These are phyloP conservation scores for Agaricus blazei DNA, from an alignment of 768 basidiomycete species.

Conservation along the genomic window DNA sequence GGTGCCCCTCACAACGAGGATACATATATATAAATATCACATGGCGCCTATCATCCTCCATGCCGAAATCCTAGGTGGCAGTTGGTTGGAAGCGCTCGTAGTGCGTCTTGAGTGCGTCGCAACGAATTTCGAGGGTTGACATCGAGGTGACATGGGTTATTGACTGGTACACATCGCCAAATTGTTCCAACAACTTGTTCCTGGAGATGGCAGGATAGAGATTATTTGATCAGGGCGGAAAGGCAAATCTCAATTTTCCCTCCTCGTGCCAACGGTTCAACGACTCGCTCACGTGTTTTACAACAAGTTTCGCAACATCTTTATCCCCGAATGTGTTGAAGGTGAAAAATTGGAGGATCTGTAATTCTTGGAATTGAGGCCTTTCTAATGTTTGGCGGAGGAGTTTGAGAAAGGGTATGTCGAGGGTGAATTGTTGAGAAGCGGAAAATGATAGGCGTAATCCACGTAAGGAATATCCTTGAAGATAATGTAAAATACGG, in stretches of 20 bases:
- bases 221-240: neutral
- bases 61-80: neutral
- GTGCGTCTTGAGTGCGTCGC: neutral
- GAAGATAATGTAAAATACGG: conserved; percentile 15
- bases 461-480: conserved; percentile 13
- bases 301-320: conserved; percentile 13
- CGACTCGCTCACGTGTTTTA: conserved; percentile 7
- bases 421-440: conserved; percentile 26
- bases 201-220: no score
- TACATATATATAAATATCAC: no score
- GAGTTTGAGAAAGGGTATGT: conserved; percentile 20
- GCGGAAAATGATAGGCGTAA: conserved; percentile 23
- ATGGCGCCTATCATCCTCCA: conserved; percentile 3
- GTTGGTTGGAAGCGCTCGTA: neutral
- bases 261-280: neutral
- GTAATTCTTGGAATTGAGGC: conserved; percentile 17
- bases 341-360: conserved; percentile 23
- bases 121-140: neutral
- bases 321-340: conserved; percentile 17
- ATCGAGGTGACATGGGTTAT: no score
- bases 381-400: conserved; percentile 16
- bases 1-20: conserved; percentile 2
- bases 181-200: no score
- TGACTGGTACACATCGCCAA: no score
- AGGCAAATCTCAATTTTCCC: neutral